Base-by-base conservation (phyloP, 139 green algal species). In the Pleodorina starrii region DNA sequence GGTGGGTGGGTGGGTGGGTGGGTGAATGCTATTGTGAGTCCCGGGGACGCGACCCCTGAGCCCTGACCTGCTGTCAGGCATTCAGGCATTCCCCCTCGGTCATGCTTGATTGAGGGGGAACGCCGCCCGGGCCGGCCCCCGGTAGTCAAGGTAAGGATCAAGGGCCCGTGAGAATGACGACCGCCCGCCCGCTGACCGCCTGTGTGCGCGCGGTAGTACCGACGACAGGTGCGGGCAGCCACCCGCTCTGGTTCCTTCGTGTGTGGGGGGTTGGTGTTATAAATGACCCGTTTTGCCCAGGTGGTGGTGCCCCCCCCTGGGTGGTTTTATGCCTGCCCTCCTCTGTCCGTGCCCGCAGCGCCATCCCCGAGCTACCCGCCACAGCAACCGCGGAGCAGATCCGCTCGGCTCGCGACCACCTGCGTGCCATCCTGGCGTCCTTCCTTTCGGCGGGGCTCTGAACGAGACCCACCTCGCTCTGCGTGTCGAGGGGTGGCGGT, bases 371-470 rank as follows among this genome's bases (percentile, higher is more conserved):
- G 46, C 69, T 89, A 44, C 44, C 84, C 3, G 14, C 44, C 4
- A 27, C 11, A 11, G 68, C 84, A 0, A 40, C 10, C 40, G 23
- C 84, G 16, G 69, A 43, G 9, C 32, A 68, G 9, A 81, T 89
- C 5, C 84, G 68, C 17, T 0, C 25, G 0, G 84, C 84, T 0
- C 48, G 84, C 0, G 69, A 81, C 46, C 43, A 89, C 68, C 23
- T 89, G 38, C 29, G 54, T 7, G 68, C 21, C 44, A 57, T 89
- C 46, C 68, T 89, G 6, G 84, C 46, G 1, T 89, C 84, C 29
- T 89, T 89, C 84, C 68, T 89, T 46, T 89, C 84, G 1, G 46
- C 84, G 19, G 84, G 40, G 48, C 69, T 89, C 17, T 88, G 57
- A 66, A 27, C n/a, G n/a, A n/a, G n/a, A n/a, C n/a, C n/a, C n/a